Evolutionary conservation across 2,329 filamentous ascomycete genomes (phyloP), one percentile per base, ranked within the genome.

Genomic region (Ceratocystis ficicola): DNA sequence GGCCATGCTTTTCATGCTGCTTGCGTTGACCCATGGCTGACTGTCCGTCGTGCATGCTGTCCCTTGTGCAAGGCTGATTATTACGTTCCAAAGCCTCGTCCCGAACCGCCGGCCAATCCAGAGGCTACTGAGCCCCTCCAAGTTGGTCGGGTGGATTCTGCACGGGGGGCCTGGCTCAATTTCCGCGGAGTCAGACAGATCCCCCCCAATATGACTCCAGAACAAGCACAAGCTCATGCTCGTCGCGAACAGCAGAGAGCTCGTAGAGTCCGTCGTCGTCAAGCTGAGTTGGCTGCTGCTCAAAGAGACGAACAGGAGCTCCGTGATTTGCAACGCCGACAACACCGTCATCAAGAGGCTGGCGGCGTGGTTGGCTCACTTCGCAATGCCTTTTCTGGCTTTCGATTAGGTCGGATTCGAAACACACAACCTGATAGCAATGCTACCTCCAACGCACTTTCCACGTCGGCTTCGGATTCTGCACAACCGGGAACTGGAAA

Each of bases 31-130:
- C 94, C 94, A 10, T 99, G 94, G 94, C 78, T 99, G 69, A 99
- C 94, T 8, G 92, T 89, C 73, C 85, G 94, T 69, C 87, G 93
- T 70, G 94, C 94, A 30, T 97, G 93, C 78, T 99, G 94, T 74
- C 94, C 94, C 5, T 85, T 99, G 5, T 99, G 94, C 80, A 99
- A 99, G 77, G 90, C 93, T 50, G 94, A 99, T 73, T 99, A 97
- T 75, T 97, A 95, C 75, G 87, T 90, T 2, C 93, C 94, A 0
- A 97, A 97, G 76, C 90, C 91, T 63, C 88, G 90, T 17, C 80
- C 88, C 2, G 73, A 75, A 8, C 75, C 77, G 10, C 75, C 77
- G 15, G 78, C 48, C 2, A 8, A 6, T 20, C 3, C 48, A 12
- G 65, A 30, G 17, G 75, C 77, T 15, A 78, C 17, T 22, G 17